phyloP scores from a whole-genome alignment of 441 rosid species.

The Melastoma candidum region DNA sequence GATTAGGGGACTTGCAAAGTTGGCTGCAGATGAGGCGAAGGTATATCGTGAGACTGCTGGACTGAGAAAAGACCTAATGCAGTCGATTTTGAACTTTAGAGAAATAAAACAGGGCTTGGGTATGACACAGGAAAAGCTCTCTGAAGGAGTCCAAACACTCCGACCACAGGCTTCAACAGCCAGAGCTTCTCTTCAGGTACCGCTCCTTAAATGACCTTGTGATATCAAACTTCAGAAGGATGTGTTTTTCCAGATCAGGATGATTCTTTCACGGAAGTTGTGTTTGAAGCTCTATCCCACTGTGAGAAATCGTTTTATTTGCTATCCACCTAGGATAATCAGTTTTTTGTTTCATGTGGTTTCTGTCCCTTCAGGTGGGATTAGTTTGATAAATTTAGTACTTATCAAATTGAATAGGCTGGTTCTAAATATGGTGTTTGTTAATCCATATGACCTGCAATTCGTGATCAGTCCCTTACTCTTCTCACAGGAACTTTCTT shows the following conservation, averaged over 20 bases:
- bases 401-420: too few species aligned
- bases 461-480: constrained; percentile 10
- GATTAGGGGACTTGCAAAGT: constrained; percentile 52
- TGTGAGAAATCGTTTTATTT: too few species aligned
- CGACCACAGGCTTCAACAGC: constrained; percentile 58
- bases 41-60: constrained; percentile 39
- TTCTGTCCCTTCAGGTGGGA: too few species aligned
- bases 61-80: constrained; percentile 49
- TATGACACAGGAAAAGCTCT: constrained; percentile 59
- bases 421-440: too few species aligned
- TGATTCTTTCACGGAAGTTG: too few species aligned
- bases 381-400: too few species aligned
- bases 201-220: neutral
- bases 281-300: too few species aligned
- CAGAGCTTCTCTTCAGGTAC: constrained; percentile 62
- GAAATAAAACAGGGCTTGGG: constrained; percentile 59
- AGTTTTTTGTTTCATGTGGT: too few species aligned
- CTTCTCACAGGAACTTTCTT: constrained; percentile 50
- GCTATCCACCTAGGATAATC: too few species aligned
- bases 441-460: too few species aligned
- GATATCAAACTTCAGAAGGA: too few species aligned
- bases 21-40: constrained; percentile 59
- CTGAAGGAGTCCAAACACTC: constrained; percentile 58
- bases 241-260: too few species aligned
- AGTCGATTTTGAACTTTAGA: constrained; percentile 44